phyloP scores from a whole-genome alignment of 305 asterid species.

The Fraxinus ornus region DNA sequence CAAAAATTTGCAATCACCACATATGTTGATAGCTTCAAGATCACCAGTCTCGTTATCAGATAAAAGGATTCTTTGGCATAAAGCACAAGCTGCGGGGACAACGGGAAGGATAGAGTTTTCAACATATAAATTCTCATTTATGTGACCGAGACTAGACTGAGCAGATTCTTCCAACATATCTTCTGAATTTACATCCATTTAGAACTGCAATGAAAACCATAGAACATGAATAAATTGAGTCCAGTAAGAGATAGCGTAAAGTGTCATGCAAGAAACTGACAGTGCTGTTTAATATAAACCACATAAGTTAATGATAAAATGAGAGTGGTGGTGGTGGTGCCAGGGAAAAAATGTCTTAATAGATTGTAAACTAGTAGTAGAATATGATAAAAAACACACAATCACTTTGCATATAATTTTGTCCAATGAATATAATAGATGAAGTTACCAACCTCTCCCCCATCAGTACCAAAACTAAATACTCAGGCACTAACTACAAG shows the following conservation, averaged over 20 bases:
- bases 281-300: neutral
- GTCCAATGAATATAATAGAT: neutral
- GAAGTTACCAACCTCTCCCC: neutral
- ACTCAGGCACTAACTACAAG: neutral
- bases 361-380: neutral
- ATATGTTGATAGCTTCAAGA: constrained; percentile 44
- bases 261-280: neutral
- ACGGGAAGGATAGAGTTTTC: constrained; percentile 21
- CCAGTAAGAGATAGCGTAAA: neutral
- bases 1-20: constrained; percentile 81
- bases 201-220: constrained; percentile 27
- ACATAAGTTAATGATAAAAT: neutral
- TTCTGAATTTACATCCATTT: constrained; percentile 49
- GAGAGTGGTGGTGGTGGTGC: neutral
- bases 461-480: neutral
- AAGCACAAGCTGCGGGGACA: constrained; percentile 44
- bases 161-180: constrained; percentile 42
- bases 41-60: constrained; percentile 44
- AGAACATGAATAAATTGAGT: constrained; percentile 12
- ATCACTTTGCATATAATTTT: neutral
- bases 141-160: constrained; percentile 28
- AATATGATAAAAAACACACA: neutral
- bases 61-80: constrained; percentile 53
- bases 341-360: neutral
- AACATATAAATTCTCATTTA: constrained; percentile 25